phyloP scores from a whole-genome alignment of 2,329 filamentous ascomycete species.

The Calonectria pseudoreteaudii region DNA sequence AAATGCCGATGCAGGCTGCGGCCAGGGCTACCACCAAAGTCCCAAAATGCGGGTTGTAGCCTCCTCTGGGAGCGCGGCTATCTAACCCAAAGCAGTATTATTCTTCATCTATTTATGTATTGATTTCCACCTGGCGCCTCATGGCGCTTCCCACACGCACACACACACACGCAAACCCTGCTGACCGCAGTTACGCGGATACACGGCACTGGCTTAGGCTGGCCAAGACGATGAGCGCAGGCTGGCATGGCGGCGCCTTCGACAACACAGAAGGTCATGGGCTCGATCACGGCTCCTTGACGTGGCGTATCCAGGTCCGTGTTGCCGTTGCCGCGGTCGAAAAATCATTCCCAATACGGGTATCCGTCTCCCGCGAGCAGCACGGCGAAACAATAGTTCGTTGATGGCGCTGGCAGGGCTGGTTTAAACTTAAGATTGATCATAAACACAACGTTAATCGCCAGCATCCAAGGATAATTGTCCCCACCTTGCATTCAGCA shows the following conservation, averaged over 20 bases:
- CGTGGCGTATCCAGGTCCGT: background rate
- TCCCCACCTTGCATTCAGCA: constrained; percentile 9
- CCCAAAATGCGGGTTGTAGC: constrained; percentile 6
- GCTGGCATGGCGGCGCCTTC: background rate
- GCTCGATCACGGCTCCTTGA: background rate
- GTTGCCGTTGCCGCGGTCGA: background rate
- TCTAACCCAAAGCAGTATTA: constrained; percentile 21
- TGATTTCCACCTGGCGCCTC: background rate
- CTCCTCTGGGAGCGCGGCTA: background rate
- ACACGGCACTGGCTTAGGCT: background rate
- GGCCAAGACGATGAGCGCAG: background rate
- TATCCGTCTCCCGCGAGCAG: background rate
- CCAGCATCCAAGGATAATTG: background rate
- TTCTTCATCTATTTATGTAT: constrained; percentile 11
- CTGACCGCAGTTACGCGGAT: constrained; percentile 8
- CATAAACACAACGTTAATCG: background rate
- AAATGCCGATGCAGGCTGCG: background rate
- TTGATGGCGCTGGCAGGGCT: constrained; percentile 21
- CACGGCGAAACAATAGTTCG: constrained; percentile 7
- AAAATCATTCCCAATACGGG: background rate
- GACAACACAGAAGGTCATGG: background rate
- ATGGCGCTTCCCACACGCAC: constrained; percentile 10
- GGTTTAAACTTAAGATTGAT: constrained; percentile 2
- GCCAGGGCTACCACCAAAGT: constrained; percentile 25
- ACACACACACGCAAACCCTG: background rate